Evolutionary conservation across 257 asterid genomes (phyloP), one percentile per base, ranked within the genome.

Genomic region (Ilex aquifolium): DNA sequence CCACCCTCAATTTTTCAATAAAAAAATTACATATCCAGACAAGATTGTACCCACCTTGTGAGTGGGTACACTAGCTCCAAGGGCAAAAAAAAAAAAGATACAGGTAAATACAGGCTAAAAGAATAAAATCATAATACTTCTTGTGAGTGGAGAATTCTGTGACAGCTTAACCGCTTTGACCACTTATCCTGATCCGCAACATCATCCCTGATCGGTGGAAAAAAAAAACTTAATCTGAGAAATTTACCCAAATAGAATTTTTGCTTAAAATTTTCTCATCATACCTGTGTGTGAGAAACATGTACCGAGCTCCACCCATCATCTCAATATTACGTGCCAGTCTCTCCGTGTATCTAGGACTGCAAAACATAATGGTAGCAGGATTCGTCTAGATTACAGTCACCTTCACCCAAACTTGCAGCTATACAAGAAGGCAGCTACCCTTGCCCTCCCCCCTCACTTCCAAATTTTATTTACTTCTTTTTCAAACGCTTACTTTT

Each of bases 271-370:
- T 57, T 59, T 56, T 42, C 17, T 32, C 55, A 58, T 15, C 71
- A 31, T 82, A 82, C 93, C 51, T 81, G 85, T 86, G 90, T 21
- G 88, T 83, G 63, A 86, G 95, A 75, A 86, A 86, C 90, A 86
- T 86, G 66, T 66, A 86, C 74, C 74, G 84, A 52, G 86, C 90
- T 69, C 90, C 95, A 59, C 95, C 90, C 81, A 81, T 75, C 76
- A 75, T 75, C 76, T 77, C 79, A 61, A 86, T 79, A 27, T 64
- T 79, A 74, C 60, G 59, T 67, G 86, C 82, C 72, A 83, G 71
- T 32, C 49, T 60, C 66, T 70, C 72, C 2, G 85, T 77, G 78
- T 81, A 86, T 73, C 90, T 75, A 54, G 90, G 95, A 63, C 95
- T 86, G 83, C 80, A 83, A 49, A 70, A 65, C 29, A 39, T 49